A percentile compares a stretch with the other conserved stretches of the same genome.
Conservation (phyloP, 2,329 filamentous ascomycete species). For the Trichoderma harzianum region DNA sequence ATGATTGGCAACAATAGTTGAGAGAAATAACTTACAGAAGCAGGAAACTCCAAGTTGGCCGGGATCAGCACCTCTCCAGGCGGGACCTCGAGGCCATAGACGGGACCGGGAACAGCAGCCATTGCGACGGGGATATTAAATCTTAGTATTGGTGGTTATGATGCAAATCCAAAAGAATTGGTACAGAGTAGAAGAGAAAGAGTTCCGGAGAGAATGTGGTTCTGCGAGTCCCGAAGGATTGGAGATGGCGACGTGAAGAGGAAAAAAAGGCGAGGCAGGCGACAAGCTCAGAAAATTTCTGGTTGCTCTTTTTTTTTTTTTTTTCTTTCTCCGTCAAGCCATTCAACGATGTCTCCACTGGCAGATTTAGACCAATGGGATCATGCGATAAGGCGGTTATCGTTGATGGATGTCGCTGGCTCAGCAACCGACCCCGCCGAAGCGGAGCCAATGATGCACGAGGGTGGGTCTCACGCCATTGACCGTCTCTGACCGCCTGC, state of each 20-base stretch:
- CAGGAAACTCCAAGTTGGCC: constrained; percentile 73
- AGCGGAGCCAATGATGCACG: constrained; percentile 35
- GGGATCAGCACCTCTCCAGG: constrained; percentile 79
- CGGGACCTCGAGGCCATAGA: constrained; percentile 91
- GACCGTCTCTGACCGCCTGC: constrained; percentile 1
- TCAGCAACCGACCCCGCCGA: constrained; percentile 31
- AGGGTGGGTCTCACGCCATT: neutral
- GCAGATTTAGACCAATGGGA: constrained; percentile 26
- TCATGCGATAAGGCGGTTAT: constrained; percentile 32
- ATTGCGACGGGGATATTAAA: constrained; percentile 38
- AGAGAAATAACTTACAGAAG: constrained; percentile 62
- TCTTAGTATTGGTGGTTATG: neutral
- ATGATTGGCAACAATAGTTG: neutral
- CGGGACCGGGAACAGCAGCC: constrained; percentile 65
- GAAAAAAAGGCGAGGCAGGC: constrained; percentile 19
- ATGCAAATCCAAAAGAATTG: neutral
- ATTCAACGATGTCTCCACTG: constrained; percentile 13
- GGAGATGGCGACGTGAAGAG: constrained; percentile 3
- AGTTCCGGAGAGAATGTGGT: constrained; percentile 7
- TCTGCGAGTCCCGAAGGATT: constrained; percentile 9
- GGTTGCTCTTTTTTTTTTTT: neutral
- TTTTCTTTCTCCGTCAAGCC: constrained; percentile 29
- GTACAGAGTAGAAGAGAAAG: constrained; percentile 3
- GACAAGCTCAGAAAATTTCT: constrained; percentile 20
- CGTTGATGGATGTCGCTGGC: constrained; percentile 30